Percentiles rank a stretch among this genome's conserved stretches.
Conservation (phyloP, 106 monocot genomes). For the Dioscorea alata region DNA sequence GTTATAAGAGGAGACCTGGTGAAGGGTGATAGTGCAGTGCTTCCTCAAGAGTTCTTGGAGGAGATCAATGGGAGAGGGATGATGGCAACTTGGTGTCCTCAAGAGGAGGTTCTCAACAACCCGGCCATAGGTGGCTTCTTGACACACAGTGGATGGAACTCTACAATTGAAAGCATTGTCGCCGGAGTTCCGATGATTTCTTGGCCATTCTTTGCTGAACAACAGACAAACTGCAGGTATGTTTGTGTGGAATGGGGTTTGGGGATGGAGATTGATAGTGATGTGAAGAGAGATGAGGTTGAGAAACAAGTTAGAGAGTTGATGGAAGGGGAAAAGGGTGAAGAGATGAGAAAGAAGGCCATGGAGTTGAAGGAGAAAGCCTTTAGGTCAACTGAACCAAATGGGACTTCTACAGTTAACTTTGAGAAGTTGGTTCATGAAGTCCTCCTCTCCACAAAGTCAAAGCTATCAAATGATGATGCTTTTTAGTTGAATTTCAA, state of each 20-base stretch:
- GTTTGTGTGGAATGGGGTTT: constrained; percentile 3
- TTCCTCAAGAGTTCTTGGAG: constrained; percentile 15
- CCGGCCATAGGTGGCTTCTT: constrained; percentile 24
- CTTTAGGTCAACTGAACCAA: neutral
- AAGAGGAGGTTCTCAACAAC: constrained; percentile 23
- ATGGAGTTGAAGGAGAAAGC: constrained; percentile 2
- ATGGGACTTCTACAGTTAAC: neutral
- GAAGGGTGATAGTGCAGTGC: neutral
- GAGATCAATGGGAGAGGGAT: constrained; percentile 7
- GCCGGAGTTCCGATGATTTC: constrained; percentile 22
- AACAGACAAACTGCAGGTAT: constrained; percentile 9
- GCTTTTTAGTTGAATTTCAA: no score
- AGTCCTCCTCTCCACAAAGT: neutral
- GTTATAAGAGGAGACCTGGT: constrained; percentile 19
- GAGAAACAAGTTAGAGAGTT: neutral
- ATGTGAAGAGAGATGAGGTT: constrained; percentile 12
- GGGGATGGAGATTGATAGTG: constrained; percentile 10
- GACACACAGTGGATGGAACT: constrained; percentile 34
- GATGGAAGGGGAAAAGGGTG: constrained; percentile 9
- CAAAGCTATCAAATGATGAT: neutral
- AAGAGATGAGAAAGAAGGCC: constrained; percentile 3
- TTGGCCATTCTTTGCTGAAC: constrained; percentile 29
- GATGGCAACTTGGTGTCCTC: constrained; percentile 23
- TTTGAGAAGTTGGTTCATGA: constrained; percentile 4
- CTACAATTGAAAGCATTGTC: constrained; percentile 20